Base-by-base conservation (phyloP, 2,329 filamentous ascomycete species). In the Hymenoscyphus occultus region DNA sequence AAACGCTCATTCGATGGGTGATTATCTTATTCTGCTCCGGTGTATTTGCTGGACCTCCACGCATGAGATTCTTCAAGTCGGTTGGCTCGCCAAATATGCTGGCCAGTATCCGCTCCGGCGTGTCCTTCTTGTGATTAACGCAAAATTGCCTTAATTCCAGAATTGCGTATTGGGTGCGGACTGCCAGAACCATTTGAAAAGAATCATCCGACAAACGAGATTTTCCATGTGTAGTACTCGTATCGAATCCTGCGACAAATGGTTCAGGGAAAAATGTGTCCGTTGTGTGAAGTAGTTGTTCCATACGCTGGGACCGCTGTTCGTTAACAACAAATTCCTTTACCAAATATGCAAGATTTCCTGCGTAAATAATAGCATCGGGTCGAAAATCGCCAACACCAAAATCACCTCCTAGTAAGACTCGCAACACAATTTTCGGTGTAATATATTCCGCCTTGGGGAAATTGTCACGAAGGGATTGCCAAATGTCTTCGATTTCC, bases 101-200 rank as follows among this genome's bases (percentile, higher is more conserved):
- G 1, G 71, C 67, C 3, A 85, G 64, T 13, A 78, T 70, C 10
- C 72, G 70, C 13, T 79, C 72, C 3, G 81, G 78, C 58, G 78
- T 81, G 9, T 68, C 69, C 1, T 69, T 66, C 5, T 65, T 35
- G 35, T 6, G 9, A 35, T 35, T 35, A 35, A 35, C 35, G 9
- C 35, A 5, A 35, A 75, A 68, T 7, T 72, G 73, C 51, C 77
- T 72, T 3, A 84, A 71, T 5, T 76, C 72, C n/a, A 77, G 67
- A 51, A 86, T 81, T n/a, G 81, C 76, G 12, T 79, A 76, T 67
- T 87, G 85, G 1, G 84, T 86, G 2, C 84, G 80, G 28, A 87
- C 77, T 6, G 84, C 81, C 6, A 87, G 72, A 1, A 78, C 82
- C 28, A 86, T 68, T 3, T 79, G 71, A 63, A 85, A 81, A 0